Base-by-base conservation (phyloP, 805 yeast genomes). In the Saturnispora silvae region DNA sequence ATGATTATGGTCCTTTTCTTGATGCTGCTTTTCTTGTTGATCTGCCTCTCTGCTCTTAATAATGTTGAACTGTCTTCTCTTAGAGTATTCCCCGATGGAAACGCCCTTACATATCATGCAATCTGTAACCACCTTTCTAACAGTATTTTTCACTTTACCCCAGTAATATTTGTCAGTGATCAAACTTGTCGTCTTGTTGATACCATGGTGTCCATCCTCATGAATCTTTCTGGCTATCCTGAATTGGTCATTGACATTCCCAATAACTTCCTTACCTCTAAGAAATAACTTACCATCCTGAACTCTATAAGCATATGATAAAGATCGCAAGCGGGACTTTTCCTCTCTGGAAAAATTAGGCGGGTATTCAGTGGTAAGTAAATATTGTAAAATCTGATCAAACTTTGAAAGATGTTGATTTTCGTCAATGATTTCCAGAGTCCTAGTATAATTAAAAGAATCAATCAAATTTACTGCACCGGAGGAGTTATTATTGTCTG, bases 61-160 rank as follows among this genome's bases (percentile, higher is more conserved):
- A 17, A 22, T 24, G 15, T 15, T 36, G 22, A 36, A 32, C 17
- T 33, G 29, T 20, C 36, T 32, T 31, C 32, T 22, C 3, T 24
- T 5, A n/a, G 20, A 13, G 16, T 22, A 25, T 2, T 38, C 29
- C 13, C 33, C 14, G 17, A 15, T 13, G 8, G 23, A 28, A 9
- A 32, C 14, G 10, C 75, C 78, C 27, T 79, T 64, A 56, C 97
- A 89, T 35, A 75, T 79, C 2, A 67, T 64, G 55, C 97, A 92
- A 42, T 75, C 72, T 38, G 78, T 67, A 37, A 87, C 77, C 1
- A 84, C 89, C 22, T 75, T 73, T 1, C 81, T 77, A 1, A 83
- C 96, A 0, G 95, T 84, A 40, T 75, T 85, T 57, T 92, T 87
- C 45, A 89, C 81, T 35, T 94, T 72, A 1, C 85, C 73, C 96